Evolutionary conservation across 192 early-diverging fungal genomes (phyloP).

Genomic region (Oehlia diaphana): DNA sequence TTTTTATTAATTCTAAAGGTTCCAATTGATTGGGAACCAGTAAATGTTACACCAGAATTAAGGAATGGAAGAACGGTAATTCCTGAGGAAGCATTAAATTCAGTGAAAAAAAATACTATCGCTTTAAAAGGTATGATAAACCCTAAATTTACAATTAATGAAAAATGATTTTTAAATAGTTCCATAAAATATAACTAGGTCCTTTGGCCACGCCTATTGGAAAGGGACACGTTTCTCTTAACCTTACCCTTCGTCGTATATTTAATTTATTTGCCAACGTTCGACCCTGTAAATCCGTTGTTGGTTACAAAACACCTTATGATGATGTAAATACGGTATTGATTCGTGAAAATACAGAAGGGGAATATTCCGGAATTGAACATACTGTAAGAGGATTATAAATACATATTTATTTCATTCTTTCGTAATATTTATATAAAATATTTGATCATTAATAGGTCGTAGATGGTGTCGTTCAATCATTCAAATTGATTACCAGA

Average conservation of each 20-base stretch:
- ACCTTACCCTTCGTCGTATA: slow-evolving; percentile 83
- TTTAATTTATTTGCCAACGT: slow-evolving; percentile 99
- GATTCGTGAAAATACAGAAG: slow-evolving; percentile 99
- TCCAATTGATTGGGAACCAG: slow-evolving; percentile 96
- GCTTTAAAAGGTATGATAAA: slow-evolving; percentile 78
- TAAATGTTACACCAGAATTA: slow-evolving; percentile 90
- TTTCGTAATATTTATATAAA: not conserved
- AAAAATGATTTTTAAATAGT: not conserved
- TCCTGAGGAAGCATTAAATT: slow-evolving; percentile 86
- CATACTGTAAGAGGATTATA: slow-evolving; percentile 59
- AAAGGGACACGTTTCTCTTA: slow-evolving; percentile 98
- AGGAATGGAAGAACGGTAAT: slow-evolving; percentile 86
- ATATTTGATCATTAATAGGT: slow-evolving; percentile 27
- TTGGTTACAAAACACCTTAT: slow-evolving; percentile 95
- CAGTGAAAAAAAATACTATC: slow-evolving; percentile 94
- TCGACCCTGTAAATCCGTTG: slow-evolving; percentile 96
- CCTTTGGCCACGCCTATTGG: slow-evolving; percentile 98
- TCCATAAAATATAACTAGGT: slow-evolving; percentile 34
- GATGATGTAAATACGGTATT: slow-evolving; percentile 96
- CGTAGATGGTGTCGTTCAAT: slow-evolving; percentile 87
- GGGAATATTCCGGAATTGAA: slow-evolving; percentile 99
- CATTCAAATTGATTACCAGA: slow-evolving; percentile 98
- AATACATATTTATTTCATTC: not conserved
- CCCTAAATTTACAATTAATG: not conserved
- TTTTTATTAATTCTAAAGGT: slow-evolving; percentile 33